Evolutionary conservation across 345 rosid genomes (phyloP).

Genomic region (Lepidium aucheri): DNA sequence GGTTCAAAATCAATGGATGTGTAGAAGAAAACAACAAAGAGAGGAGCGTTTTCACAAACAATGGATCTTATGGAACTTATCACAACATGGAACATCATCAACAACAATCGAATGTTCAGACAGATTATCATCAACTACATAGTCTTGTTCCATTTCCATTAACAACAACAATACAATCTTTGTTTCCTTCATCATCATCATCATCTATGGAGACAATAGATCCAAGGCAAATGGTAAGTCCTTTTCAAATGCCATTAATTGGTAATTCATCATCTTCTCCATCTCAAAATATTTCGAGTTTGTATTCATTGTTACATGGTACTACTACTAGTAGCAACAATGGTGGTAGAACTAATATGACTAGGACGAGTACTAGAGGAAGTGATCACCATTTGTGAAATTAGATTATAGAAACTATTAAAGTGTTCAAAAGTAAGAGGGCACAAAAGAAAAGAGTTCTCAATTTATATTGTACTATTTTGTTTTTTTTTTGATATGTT

Average conservation of each 20-base stretch:
- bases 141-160: constrained; percentile 49
- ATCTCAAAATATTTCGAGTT: constrained; percentile 21
- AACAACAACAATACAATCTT: constrained; percentile 31
- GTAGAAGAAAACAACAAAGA: constrained; percentile 25
- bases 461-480: neutral
- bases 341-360: constrained; percentile 2
- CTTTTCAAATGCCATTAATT: constrained; percentile 39
- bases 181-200: constrained; percentile 29
- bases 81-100: constrained; percentile 37
- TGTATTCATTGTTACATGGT: constrained; percentile 30
- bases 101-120: constrained; percentile 12
- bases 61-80: constrained; percentile 23
- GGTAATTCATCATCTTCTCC: constrained; percentile 29
- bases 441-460: neutral
- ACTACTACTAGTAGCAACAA: neutral
- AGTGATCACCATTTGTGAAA: constrained; percentile 12
- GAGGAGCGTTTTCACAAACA: constrained; percentile 7
- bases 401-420: neutral
- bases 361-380: constrained; percentile 8
- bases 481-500: too few species aligned
- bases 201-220: constrained; percentile 22
- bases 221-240: constrained; percentile 40
- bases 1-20: constrained; percentile 27
- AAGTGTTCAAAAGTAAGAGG: constrained; percentile 5
- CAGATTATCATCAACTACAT: constrained; percentile 16